Conservation (phyloP, 257 asterid species). For the Cynanchum wilfordii region DNA sequence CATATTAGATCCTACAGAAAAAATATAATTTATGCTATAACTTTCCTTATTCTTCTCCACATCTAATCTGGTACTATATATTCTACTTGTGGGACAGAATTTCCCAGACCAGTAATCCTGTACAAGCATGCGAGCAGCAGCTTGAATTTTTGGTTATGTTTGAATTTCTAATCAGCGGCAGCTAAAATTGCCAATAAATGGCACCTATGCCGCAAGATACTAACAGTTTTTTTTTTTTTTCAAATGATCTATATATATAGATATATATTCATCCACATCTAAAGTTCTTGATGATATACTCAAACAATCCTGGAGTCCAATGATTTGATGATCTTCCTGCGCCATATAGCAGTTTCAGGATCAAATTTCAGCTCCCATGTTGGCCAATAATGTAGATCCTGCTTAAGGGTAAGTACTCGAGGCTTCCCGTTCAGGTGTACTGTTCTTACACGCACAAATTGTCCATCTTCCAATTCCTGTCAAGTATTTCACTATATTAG, state of each 20-base stretch:
- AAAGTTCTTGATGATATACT: constrained; percentile 6
- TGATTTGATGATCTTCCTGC: constrained; percentile 65
- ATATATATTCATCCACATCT: neutral
- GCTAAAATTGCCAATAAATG: neutral
- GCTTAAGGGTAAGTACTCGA: constrained; percentile 84
- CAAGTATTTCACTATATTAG: neutral
- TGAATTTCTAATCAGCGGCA: neutral
- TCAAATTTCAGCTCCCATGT: constrained; percentile 92
- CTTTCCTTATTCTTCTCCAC: neutral
- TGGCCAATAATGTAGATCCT: constrained; percentile 98
- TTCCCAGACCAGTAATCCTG: neutral
- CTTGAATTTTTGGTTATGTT: neutral
- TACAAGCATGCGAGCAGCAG: constrained; percentile 4
- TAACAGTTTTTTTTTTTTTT: neutral
- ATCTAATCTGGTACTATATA: neutral
- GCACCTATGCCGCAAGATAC: neutral
- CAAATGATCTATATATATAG: neutral
- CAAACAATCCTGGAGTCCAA: constrained; percentile 30
- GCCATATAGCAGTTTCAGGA: constrained; percentile 78
- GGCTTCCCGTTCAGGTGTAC: constrained; percentile 94
- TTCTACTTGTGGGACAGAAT: neutral
- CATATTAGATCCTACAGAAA: neutral
- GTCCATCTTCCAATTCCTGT: constrained; percentile 83
- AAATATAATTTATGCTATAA: neutral
- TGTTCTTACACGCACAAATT: constrained; percentile 78